Percentiles rank a stretch among this genome's conserved stretches.
Evolutionary conservation across 2,329 filamentous ascomycete species (phyloP).

Genomic region (Arachnopeziza araneosa): DNA sequence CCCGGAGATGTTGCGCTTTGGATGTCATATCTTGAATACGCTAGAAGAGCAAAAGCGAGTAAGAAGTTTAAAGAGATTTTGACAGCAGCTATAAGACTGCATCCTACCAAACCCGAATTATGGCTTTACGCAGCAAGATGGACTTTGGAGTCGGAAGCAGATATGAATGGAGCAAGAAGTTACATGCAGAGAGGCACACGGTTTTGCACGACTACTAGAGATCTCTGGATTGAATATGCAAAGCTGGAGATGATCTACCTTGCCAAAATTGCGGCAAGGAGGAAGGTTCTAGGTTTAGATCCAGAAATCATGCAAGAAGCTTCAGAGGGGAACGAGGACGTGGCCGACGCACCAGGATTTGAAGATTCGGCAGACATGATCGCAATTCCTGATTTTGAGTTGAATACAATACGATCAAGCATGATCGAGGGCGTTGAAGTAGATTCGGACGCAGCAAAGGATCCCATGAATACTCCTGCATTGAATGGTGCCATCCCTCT

Average conservation of each 20-base stretch:
- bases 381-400: constrained; percentile 48
- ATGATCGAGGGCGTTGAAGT: constrained; percentile 49
- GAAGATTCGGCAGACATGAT: constrained; percentile 43
- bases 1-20: constrained; percentile 76
- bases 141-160: constrained; percentile 70
- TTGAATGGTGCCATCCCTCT: constrained; percentile 90
- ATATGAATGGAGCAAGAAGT: constrained; percentile 79
- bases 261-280: constrained; percentile 69
- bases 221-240: constrained; percentile 85
- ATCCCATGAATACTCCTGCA: constrained; percentile 60
- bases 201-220: constrained; percentile 72
- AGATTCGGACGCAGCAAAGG: constrained; percentile 33
- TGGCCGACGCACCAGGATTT: constrained; percentile 31
- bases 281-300: constrained; percentile 60
- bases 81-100: constrained; percentile 71
- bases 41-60: constrained; percentile 59
- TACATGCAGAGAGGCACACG: constrained; percentile 86
- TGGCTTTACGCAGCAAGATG: constrained; percentile 82
- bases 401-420: constrained; percentile 39
- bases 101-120: constrained; percentile 74
- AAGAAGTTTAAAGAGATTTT: constrained; percentile 61
- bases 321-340: constrained; percentile 41
- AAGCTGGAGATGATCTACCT: constrained; percentile 91
- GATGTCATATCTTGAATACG: constrained; percentile 85
- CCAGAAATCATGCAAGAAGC: constrained; percentile 37